Evolutionary conservation across 73 alveolate species (phyloP).

Genomic region (Tetrahymena malaccensis): DNA sequence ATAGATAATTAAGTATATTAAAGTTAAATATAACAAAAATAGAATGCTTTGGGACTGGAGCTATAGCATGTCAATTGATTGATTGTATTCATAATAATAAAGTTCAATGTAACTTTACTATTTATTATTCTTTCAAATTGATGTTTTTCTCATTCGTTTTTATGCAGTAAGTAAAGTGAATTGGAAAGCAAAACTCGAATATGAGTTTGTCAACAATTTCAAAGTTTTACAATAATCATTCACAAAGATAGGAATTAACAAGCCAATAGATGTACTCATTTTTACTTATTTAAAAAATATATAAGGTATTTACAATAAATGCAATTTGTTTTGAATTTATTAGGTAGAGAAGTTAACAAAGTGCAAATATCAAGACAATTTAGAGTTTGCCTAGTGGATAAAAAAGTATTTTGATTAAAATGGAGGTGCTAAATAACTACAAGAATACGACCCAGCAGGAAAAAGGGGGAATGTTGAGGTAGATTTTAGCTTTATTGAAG

Average conservation of each 20-base stretch:
- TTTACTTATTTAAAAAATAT: not conserved
- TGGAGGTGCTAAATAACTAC: not conserved
- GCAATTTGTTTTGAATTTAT: not conserved
- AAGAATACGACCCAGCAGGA: conserved; percentile 29
- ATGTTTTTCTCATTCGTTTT: not conserved
- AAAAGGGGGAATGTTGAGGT: conserved; percentile 19
- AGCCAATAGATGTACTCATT: conserved; percentile 5
- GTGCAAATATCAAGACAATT: conserved; percentile 33
- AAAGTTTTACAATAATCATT: conserved; percentile 12
- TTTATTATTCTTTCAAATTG: not conserved
- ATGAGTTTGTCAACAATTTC: conserved; percentile 35
- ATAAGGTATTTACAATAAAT: not conserved
- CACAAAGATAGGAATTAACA: conserved; percentile 21
- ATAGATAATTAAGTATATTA: not conserved
- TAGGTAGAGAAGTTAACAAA: conserved; percentile 26
- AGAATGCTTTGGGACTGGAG: conserved; percentile 38
- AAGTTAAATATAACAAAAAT: conserved; percentile 6
- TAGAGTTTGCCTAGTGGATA: conserved; percentile 32
- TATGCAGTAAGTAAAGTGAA: conserved; percentile 12
- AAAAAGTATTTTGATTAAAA: conserved; percentile 16
- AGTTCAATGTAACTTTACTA: not conserved
- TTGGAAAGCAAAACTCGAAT: conserved; percentile 42
- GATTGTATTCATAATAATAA: conserved; percentile 32
- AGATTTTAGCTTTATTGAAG: conserved; percentile 1
- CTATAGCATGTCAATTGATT: conserved; percentile 22